Percentiles rank a stretch among this genome's conserved stretches.
Evolutionary conservation across 2,329 filamentous ascomycete genomes (phyloP).

Genomic region (Elsinoe fawcettii): DNA sequence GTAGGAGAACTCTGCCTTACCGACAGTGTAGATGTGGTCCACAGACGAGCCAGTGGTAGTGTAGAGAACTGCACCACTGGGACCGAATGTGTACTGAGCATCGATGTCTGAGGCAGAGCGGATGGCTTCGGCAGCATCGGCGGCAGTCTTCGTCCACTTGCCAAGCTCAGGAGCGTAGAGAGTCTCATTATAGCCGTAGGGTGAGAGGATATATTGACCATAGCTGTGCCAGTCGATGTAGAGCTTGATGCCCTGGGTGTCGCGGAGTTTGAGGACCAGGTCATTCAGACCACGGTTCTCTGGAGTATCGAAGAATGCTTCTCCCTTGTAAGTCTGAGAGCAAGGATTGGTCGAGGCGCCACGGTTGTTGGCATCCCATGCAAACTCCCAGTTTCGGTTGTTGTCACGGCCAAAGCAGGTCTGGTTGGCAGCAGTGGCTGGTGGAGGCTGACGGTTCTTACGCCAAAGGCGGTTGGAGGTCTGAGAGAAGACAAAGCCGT

Average conservation of each 20-base stretch:
- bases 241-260: slow-evolving; percentile 47
- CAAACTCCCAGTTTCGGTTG: slow-evolving; percentile 52
- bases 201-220: slow-evolving; percentile 51
- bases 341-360: slow-evolving; percentile 41
- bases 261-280: slow-evolving; percentile 39
- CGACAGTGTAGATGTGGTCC: slow-evolving; percentile 39
- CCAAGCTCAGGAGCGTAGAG: slow-evolving; percentile 42
- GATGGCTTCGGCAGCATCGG: slow-evolving; percentile 49
- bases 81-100: slow-evolving; percentile 39
- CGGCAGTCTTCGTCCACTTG: slow-evolving; percentile 44
- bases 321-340: slow-evolving; percentile 40
- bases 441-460: slow-evolving; percentile 47
- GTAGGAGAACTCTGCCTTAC: slow-evolving; percentile 39
- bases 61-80: slow-evolving; percentile 45
- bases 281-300: slow-evolving; percentile 46
- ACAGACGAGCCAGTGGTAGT: slow-evolving; percentile 42
- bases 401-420: slow-evolving; percentile 28
- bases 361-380: slow-evolving; percentile 28
- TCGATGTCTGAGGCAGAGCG: slow-evolving; percentile 31
- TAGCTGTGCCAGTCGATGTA: slow-evolving; percentile 50
- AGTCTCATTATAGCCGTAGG: slow-evolving; percentile 54
- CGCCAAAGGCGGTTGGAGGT: slow-evolving; percentile 53
- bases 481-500: slow-evolving; percentile 35
- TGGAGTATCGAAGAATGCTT: slow-evolving; percentile 37
- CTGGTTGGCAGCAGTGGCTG: slow-evolving; percentile 18